Conservation (phyloP, 257 asterid species). For the Buddleja alternifolia region DNA sequence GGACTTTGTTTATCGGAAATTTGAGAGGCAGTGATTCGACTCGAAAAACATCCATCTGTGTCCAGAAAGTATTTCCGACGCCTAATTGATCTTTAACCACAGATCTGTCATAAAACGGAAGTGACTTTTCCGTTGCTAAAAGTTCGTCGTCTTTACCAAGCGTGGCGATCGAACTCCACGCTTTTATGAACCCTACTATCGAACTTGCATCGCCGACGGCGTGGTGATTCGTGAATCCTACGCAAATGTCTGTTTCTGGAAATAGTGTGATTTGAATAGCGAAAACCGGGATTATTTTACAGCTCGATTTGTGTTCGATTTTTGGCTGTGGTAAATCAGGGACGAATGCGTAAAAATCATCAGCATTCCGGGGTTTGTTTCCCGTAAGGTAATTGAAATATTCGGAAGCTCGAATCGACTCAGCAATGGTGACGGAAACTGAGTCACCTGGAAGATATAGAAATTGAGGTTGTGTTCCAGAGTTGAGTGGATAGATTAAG, state of each 20-base stretch:
- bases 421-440: slow-evolving; percentile 41
- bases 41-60: slow-evolving; percentile 2
- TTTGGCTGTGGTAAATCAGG: slow-evolving; percentile 22
- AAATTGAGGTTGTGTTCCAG: slow-evolving; percentile 33
- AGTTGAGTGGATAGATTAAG: slow-evolving; percentile 30
- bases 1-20: slow-evolving; percentile 35
- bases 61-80: slow-evolving; percentile 28
- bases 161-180: slow-evolving; percentile 42
- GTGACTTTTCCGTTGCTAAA: background rate
- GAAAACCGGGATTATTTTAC: slow-evolving; percentile 27
- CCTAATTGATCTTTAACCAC: slow-evolving; percentile 43
- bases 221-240: slow-evolving; percentile 45
- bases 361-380: slow-evolving; percentile 19
- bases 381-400: slow-evolving; percentile 37
- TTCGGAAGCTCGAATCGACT: slow-evolving; percentile 18
- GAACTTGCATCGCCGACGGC: slow-evolving; percentile 52
- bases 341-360: slow-evolving; percentile 30
- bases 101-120: slow-evolving; percentile 49
- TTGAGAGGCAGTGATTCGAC: slow-evolving; percentile 4
- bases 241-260: slow-evolving; percentile 42
- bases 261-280: slow-evolving; percentile 50
- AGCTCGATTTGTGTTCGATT: slow-evolving; percentile 1
- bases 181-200: slow-evolving; percentile 40
- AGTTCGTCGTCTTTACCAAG: slow-evolving; percentile 27
- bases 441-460: slow-evolving; percentile 45